These are phyloP conservation scores for Clitopilus passeckerianus DNA, from an alignment of 768 basidiomycete species.

Conservation along the genomic window DNA sequence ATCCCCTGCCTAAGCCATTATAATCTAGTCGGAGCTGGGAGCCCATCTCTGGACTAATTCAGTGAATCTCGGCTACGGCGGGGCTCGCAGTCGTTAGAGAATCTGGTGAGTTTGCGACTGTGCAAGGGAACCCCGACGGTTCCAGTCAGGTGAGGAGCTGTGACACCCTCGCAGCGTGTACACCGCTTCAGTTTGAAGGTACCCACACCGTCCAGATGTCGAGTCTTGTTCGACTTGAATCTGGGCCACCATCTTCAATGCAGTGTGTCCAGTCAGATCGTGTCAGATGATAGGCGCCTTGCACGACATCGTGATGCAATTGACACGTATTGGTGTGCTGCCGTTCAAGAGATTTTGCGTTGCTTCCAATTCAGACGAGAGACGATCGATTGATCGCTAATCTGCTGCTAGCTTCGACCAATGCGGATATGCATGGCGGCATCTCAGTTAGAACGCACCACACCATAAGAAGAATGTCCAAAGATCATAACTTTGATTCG, in stretches of 20 bases:
- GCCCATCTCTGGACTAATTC: too few relatives aligned
- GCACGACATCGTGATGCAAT: neutral
- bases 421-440: neutral
- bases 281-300: neutral
- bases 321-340: neutral
- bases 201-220: neutral
- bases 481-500: neutral
- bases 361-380: too few relatives aligned
- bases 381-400: neutral
- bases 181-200: neutral
- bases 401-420: neutral
- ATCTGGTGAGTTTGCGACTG: neutral
- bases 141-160: neutral
- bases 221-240: neutral
- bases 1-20: too few relatives aligned
- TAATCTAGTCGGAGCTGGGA: too few relatives aligned
- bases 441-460: neutral
- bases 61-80: too few relatives aligned
- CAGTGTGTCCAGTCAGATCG: too few relatives aligned
- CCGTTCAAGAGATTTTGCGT: too few relatives aligned
- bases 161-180: neutral
- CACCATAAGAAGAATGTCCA: neutral
- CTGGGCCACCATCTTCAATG: neutral
- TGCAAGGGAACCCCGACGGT: neutral
- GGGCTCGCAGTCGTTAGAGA: too few relatives aligned